Evolutionary conservation across 2,329 filamentous ascomycete species (phyloP), one percentile per base, ranked within the genome.

Genomic region (Botrytis fragariae): DNA sequence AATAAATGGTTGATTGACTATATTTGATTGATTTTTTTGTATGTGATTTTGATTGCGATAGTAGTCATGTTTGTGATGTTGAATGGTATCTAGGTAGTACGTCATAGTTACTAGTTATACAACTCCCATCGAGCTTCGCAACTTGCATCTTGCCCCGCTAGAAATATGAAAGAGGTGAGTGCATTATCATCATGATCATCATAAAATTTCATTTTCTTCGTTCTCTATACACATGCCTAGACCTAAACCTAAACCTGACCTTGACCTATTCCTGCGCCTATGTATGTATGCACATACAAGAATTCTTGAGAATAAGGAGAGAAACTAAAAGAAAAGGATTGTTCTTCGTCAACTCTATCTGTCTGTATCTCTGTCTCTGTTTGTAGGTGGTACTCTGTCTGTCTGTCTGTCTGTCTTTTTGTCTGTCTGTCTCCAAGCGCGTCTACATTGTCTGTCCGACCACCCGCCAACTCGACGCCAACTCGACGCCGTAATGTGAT

Each of bases 1-100:
- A 68, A 68, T 32, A 48, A 68, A 68, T 54, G 64, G 20, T 29
- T 54, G 35, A 57, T 57, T 57, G 48, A 68, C 32, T 68, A 57
- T 44, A 57, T 29, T 57, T 57, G 35, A 22, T 32, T 68, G 9
- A 44, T 44, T 44, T 25, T 62, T 35, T 18, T 4, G 9, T 20
- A 3, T 61, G 59, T 61, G 25, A 54, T 54, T 54, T 54, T n/a
- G 25, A 54, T 54, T 54, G 48, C 29, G 12, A 16, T 14, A 16
- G 25, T 16, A 9, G 7, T 45, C 7, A 18, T 45, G n/a, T 14
- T 16, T 51, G 12, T n/a, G 25, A n/a, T 29, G 51, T 54, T 54
- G 51, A 54, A 29, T 54, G 51, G 51, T n/a, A 54, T 16, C 25
- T n/a, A 12, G 12, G 48, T 54, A 29, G 25, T 7, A 29, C 14